These are phyloP conservation scores for Mycena polygramma DNA, from an alignment of 768 basidiomycete species.

Conservation along the genomic window DNA sequence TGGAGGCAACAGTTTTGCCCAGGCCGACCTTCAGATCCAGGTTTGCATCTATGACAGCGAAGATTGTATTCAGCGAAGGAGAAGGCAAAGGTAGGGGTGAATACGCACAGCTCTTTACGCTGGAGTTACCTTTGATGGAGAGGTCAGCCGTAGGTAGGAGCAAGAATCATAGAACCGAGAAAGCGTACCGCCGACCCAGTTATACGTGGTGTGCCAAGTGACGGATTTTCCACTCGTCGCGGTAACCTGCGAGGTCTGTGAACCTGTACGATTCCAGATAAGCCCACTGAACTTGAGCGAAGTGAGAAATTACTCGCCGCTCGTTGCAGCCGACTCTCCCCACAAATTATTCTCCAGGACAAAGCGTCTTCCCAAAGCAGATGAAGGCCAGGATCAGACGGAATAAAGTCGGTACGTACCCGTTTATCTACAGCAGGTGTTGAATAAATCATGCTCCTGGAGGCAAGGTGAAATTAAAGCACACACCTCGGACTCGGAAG, in stretches of 20 bases:
- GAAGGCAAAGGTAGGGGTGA: background rate
- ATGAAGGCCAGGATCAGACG: background rate
- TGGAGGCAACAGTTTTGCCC: conserved; percentile 39
- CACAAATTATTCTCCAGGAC: conserved; percentile 49
- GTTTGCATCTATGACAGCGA: conserved; percentile 44
- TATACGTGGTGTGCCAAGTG: conserved; percentile 51
- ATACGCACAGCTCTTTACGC: conserved; percentile 51
- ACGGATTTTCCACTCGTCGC: conserved; percentile 44
- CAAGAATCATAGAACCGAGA: no score
- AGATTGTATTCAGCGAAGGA: background rate
- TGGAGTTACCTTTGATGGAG: conserved; percentile 16
- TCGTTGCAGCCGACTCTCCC: conserved; percentile 45
- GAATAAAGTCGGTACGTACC: background rate
- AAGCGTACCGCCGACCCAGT: conserved; percentile 49
- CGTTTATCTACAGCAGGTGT: conserved; percentile 15
- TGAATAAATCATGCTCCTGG: background rate
- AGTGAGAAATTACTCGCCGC: conserved; percentile 35
- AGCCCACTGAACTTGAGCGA: background rate
- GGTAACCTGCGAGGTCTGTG: conserved; percentile 48
- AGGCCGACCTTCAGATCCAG: conserved; percentile 47
- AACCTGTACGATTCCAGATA: conserved; percentile 36
- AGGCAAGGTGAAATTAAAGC: background rate
- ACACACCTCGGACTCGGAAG: conserved; percentile 48
- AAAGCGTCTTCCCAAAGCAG: conserved; percentile 8
- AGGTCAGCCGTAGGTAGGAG: no score